These are phyloP conservation scores for Rubia occidens DNA, from an alignment of 305 asterid species.

Conservation along the genomic window DNA sequence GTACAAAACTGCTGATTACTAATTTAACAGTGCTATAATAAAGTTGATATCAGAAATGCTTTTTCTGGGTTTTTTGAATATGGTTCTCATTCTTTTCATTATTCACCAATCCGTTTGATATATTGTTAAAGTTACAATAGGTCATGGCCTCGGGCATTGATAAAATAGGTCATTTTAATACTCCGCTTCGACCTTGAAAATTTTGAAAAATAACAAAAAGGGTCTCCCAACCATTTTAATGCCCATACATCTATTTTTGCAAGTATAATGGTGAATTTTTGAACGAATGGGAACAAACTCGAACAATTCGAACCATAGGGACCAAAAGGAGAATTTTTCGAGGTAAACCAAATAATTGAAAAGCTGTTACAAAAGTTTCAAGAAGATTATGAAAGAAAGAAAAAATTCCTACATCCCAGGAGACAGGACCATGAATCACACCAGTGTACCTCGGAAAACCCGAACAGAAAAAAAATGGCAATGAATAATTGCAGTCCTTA, in stretches of 20 bases:
- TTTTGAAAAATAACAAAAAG: background rate
- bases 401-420: background rate
- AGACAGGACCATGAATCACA: background rate
- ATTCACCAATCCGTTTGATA: background rate
- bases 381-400: background rate
- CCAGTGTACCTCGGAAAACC: background rate
- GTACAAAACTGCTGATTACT: background rate
- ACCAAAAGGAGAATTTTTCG: background rate
- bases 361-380: background rate
- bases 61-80: background rate
- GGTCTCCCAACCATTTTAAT: too few relatives aligned
- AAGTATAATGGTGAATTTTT: too few relatives aligned
- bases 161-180: background rate
- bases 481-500: slow-evolving; percentile 27
- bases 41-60: background rate
- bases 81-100: background rate
- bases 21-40: background rate
- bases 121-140: background rate
- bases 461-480: background rate
- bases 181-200: background rate
- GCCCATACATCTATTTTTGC: too few relatives aligned
- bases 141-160: background rate
- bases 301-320: background rate
- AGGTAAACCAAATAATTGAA: background rate
- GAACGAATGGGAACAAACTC: background rate